A percentile compares a stretch with the other conserved stretches of the same genome.
These are phyloP conservation scores for Carex parvula DNA, from an alignment of 176 grass and related monocot genomes.

Conservation along the genomic window DNA sequence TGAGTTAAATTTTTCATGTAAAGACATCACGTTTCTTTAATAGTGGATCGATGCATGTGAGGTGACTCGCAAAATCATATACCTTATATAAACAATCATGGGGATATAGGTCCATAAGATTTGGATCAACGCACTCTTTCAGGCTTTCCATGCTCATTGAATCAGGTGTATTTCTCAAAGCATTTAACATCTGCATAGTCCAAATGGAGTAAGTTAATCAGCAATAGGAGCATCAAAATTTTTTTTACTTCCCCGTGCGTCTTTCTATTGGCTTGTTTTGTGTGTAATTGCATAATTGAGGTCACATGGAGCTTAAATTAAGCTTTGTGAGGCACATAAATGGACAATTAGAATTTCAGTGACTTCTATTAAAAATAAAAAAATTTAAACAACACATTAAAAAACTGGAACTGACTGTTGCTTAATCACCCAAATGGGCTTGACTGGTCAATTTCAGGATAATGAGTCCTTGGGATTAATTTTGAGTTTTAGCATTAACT, in stretches of 20 bases:
- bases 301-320: neutral
- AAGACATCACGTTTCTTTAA: neutral
- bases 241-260: neutral
- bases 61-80: constrained; percentile 11
- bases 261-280: neutral
- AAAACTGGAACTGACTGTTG: neutral
- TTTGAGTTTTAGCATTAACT: neutral
- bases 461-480: neutral
- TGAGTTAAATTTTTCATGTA: neutral
- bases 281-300: neutral
- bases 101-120: constrained; percentile 82
- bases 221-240: neutral
- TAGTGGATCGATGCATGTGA: neutral
- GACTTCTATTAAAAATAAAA: neutral
- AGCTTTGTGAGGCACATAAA: neutral
- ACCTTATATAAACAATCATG: constrained; percentile 89
- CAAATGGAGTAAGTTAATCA: constrained; percentile 24
- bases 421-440: constrained; percentile 2
- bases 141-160: constrained; percentile 54
- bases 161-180: constrained; percentile 56
- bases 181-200: constrained; percentile 68
- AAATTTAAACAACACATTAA: neutral
- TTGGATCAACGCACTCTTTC: constrained; percentile 66
- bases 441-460: neutral
- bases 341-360: neutral